Evolutionary conservation across 225 moss, liverwort and hornwort genomes (phyloP).

Genomic region (Thuidium tamariscinum): DNA sequence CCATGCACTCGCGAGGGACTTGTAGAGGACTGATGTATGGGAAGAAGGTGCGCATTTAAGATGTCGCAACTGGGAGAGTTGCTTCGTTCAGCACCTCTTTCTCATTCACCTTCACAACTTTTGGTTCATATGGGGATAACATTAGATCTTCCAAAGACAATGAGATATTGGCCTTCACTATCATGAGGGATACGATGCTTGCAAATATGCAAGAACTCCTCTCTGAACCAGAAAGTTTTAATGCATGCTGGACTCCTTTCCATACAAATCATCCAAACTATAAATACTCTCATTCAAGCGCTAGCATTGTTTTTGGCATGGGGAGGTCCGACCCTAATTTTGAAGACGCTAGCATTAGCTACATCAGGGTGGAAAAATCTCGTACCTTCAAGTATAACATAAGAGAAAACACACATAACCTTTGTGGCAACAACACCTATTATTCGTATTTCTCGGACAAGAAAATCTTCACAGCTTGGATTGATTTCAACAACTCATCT

Average conservation of each 20-base stretch:
- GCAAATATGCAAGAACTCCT: too few species aligned
- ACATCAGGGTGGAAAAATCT: not conserved
- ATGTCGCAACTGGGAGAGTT: too few species aligned
- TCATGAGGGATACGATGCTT: not conserved
- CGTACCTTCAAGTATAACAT: not conserved
- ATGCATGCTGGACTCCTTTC: not conserved
- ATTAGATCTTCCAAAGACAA: not conserved
- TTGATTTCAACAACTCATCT: not conserved
- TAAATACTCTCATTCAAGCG: not conserved
- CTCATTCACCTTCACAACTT: too few species aligned
- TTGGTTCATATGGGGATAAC: not conserved
- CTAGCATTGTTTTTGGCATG: not conserved
- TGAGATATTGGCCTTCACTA: not conserved
- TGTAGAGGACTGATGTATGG: too few species aligned
- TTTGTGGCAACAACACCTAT: not conserved
- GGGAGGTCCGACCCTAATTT: not conserved
- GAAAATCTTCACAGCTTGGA: not conserved
- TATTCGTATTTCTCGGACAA: not conserved
- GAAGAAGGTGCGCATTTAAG: not conserved
- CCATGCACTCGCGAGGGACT: not conserved
- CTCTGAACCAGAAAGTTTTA: not conserved
- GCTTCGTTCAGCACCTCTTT: too few species aligned
- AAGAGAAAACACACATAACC: not conserved
- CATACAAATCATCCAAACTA: not conserved
- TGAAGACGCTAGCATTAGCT: not conserved